phyloP scores from a whole-genome alignment of 2,329 filamentous ascomycete species.

The Gremmenia infestans region DNA sequence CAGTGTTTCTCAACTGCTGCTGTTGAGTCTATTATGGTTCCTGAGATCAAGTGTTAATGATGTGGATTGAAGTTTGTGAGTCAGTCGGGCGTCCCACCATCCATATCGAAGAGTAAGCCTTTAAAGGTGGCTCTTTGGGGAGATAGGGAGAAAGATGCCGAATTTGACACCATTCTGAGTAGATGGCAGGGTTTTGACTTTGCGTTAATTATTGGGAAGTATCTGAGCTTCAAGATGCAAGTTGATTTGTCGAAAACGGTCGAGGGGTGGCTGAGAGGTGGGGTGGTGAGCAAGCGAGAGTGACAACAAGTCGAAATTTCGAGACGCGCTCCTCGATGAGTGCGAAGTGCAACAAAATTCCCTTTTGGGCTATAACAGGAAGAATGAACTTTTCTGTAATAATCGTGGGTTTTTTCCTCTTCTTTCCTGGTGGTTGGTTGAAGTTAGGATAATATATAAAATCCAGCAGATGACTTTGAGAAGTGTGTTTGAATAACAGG shows the following conservation, averaged over 20 bases:
- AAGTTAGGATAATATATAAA: too few species aligned
- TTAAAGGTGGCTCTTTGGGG: constrained; percentile 24
- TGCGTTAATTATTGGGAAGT: not conserved
- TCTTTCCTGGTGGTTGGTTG: not conserved
- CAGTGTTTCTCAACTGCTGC: constrained; percentile 73
- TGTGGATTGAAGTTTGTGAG: not conserved
- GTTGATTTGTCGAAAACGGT: constrained; percentile 20
- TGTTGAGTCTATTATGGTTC: constrained; percentile 79
- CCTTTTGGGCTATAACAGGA: not conserved
- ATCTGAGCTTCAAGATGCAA: constrained; percentile 13
- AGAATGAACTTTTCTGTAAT: not conserved
- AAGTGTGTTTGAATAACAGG: not conserved
- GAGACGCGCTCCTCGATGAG: constrained; percentile 1
- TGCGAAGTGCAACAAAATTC: constrained; percentile 14
- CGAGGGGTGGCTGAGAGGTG: constrained; percentile 22
- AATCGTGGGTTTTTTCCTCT: not conserved
- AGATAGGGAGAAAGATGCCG: constrained; percentile 16
- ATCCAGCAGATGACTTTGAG: not conserved
- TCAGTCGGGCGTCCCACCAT: constrained; percentile 32
- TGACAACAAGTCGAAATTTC: not conserved
- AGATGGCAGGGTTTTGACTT: constrained; percentile 25
- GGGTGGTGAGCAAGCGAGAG: constrained; percentile 5
- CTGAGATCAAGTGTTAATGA: constrained; percentile 28
- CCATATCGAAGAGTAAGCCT: constrained; percentile 58
- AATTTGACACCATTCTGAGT: constrained; percentile 22